Conservation (phyloP, 106 monocot species). For the Agapanthus africanus region DNA sequence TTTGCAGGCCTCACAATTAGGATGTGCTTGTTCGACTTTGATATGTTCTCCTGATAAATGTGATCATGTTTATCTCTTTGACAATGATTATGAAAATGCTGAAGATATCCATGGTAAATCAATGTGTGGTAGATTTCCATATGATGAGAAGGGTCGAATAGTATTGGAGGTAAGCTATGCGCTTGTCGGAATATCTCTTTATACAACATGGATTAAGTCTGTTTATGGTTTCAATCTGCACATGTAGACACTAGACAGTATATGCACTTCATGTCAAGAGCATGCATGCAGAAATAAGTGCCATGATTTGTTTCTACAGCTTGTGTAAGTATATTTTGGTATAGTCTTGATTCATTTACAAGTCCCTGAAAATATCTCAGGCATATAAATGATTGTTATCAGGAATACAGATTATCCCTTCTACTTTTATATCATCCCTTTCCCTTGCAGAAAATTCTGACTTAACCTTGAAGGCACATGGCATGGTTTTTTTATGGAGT, state of each 20-base stretch:
- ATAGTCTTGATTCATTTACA: background rate
- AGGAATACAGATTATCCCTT: background rate
- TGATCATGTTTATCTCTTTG: slow-evolving; percentile 89
- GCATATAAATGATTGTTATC: background rate
- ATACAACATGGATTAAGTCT: background rate
- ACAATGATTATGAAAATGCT: slow-evolving; percentile 73
- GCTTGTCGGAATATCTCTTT: background rate
- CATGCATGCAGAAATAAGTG: background rate
- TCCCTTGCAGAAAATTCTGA: background rate
- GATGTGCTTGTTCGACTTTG: slow-evolving; percentile 50
- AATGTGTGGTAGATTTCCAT: slow-evolving; percentile 79
- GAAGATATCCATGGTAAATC: slow-evolving; percentile 55
- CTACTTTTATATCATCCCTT: background rate
- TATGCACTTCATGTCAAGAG: background rate
- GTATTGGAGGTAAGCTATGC: slow-evolving; percentile 60
- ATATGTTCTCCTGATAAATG: slow-evolving; percentile 63
- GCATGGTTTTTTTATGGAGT: background rate
- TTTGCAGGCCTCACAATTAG: slow-evolving; percentile 66
- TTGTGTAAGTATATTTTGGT: background rate
- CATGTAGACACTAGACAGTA: background rate
- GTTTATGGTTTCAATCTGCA: background rate
- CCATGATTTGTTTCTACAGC: background rate
- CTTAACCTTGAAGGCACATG: background rate
- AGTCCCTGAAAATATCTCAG: background rate
- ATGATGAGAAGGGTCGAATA: slow-evolving; percentile 70